Conservation (phyloP, 345 rosid species). For the Citrus hindsii region DNA sequence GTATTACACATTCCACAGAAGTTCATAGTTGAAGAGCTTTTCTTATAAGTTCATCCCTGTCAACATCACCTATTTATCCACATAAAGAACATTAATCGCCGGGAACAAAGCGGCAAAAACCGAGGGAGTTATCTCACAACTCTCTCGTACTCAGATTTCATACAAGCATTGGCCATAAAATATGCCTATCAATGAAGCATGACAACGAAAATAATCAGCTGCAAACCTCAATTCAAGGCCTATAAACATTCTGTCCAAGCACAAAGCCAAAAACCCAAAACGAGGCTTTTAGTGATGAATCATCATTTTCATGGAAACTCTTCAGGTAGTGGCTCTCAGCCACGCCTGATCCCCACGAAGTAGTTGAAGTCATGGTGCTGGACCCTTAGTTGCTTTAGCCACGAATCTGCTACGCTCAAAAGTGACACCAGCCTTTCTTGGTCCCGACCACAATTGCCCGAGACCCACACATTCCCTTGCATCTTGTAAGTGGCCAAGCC, state of each 20-base stretch:
- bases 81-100: constrained; percentile 1
- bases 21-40: constrained; percentile 7
- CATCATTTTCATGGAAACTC: constrained; percentile 14
- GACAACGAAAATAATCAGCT: constrained; percentile 12
- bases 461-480: constrained; percentile 94
- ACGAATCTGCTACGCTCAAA: constrained; percentile 91
- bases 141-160: constrained; percentile 8
- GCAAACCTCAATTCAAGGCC: constrained; percentile 4
- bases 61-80: constrained; percentile 16
- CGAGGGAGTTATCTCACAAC: not conserved
- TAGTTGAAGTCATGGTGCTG: constrained; percentile 97
- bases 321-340: constrained; percentile 30
- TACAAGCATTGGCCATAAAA: constrained; percentile 1
- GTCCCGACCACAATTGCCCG: constrained; percentile 74
- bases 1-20: constrained; percentile 12
- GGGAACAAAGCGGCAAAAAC: constrained; percentile 5
- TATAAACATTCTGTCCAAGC: not conserved
- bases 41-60: not conserved
- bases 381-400: constrained; percentile 94
- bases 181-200: not conserved
- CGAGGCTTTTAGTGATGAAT: constrained; percentile 7
- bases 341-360: constrained; percentile 71
- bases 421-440: constrained; percentile 79
- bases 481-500: constrained; percentile 98
- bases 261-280: constrained; percentile 9